Evolutionary conservation across 768 basidiomycete genomes (phyloP), one percentile per base, ranked within the genome.

Genomic region (Tylopilus sp.): DNA sequence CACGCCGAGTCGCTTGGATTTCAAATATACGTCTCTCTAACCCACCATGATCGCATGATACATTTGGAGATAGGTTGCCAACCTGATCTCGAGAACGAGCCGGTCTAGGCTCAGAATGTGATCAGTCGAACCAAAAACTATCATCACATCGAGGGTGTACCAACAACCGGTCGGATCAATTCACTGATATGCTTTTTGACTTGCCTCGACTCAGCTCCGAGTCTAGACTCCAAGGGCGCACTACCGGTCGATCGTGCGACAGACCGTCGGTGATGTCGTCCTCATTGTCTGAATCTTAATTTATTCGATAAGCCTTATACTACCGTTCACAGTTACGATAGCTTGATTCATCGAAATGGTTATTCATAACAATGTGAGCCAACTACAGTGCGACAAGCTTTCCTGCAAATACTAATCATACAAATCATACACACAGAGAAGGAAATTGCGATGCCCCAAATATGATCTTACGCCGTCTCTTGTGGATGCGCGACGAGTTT

Each of bases 401-500:
- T 50, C n/a, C 40, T 31, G 26, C 34, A 45, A 36, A 38, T 37
- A n/a, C 3, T 46, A n/a, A 42, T 30, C 45, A 12, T 21, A 26
- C 47, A 58, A 60, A 41, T 65, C 60, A 5, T 67, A 65, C 56
- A 68, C 51, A 6, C 45, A 33, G 25, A 24, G 3, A 31, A 8
- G 19, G 22, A 43, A 24, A 31, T 36, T n/a, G 14, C 30, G 8
- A 36, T 17, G 16, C 26, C 30, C 45, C 14, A 22, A 28, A 22
- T 19, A 34, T 6, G 12, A 6, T 22, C 55, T 55, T 46, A 69
- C 47, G 37, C 54, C 8, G 71, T 72, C 34, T 78, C 74, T 52
- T 71, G 71, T 17, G 77, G 78, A 48, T 64, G 72, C 1, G 54
- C 73, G 10, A 81, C 68, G 19, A 80, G 58, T 59, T 81, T 81